phyloP scores from a whole-genome alignment of 306 rosid species.

The Ormosia emarginata region DNA sequence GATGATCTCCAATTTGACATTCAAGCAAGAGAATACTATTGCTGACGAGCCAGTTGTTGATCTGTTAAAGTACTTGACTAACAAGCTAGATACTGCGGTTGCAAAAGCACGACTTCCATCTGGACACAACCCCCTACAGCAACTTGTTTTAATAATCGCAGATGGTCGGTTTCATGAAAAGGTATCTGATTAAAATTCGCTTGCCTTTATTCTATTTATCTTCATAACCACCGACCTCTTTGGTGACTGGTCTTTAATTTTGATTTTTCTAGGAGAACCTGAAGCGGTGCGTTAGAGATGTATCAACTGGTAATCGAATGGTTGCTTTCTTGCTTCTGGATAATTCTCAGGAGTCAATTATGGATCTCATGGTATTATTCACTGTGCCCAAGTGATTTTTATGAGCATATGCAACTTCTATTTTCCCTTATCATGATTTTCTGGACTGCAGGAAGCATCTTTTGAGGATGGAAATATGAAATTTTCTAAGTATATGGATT shows the following conservation, averaged over 20 bases:
- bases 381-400: neutral
- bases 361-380: constrained; percentile 53
- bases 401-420: neutral
- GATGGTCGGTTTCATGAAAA: constrained; percentile 81
- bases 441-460: constrained; percentile 56
- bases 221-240: neutral
- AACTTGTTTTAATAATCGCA: constrained; percentile 82
- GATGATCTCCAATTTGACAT: constrained; percentile 87
- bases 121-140: constrained; percentile 77
- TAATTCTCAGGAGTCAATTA: constrained; percentile 59
- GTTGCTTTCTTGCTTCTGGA: constrained; percentile 84
- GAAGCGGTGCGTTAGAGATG: constrained; percentile 60
- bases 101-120: constrained; percentile 81
- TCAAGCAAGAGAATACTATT: constrained; percentile 83
- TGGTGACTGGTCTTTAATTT: neutral
- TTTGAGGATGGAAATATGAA: constrained; percentile 44
- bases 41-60: constrained; percentile 80
- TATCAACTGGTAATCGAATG: constrained; percentile 62
- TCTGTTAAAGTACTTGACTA: constrained; percentile 60
- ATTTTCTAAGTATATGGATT: constrained; percentile 61
- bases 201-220: neutral
- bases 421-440: neutral
- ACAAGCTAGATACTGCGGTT: constrained; percentile 69
- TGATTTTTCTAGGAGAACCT: constrained; percentile 47
- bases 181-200: constrained; percentile 32